Evolutionary conservation across 768 basidiomycete species (phyloP).

Genomic region (Collybia sordida): DNA sequence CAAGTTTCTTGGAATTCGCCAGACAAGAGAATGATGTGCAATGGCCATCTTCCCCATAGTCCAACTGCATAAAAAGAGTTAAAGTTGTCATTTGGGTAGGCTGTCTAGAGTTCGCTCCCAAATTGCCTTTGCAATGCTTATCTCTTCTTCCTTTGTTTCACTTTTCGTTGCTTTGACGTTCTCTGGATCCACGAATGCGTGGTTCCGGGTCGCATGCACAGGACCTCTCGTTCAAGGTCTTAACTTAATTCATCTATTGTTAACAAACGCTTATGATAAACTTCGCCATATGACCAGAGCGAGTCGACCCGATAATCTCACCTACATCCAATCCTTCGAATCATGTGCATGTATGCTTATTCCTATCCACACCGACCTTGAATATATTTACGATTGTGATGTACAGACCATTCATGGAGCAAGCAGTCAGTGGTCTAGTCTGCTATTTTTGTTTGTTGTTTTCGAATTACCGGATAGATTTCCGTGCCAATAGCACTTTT

Average conservation of each 20-base stretch:
- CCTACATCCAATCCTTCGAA: constrained; percentile 33
- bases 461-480: constrained; percentile 22
- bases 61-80: background rate
- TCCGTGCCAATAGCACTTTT: constrained; percentile 31
- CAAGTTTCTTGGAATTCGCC: background rate
- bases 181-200: constrained; percentile 24
- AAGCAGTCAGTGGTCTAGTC: constrained; percentile 25
- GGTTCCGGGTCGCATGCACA: constrained; percentile 43
- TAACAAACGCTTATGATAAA: background rate
- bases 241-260: background rate
- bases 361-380: background rate
- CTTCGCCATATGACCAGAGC: constrained; percentile 19
- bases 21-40: background rate
- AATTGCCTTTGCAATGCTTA: background rate
- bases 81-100: background rate
- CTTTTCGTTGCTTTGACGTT: constrained; percentile 12
- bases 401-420: constrained; percentile 37
- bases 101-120: background rate
- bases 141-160: too few relatives aligned
- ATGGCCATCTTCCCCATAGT: background rate
- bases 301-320: constrained; percentile 38
- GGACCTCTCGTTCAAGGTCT: constrained; percentile 37
- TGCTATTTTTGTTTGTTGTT: background rate
- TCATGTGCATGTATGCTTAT: constrained; percentile 37
- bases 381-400: background rate